A percentile compares a stretch with the other conserved stretches of the same genome.
Evolutionary conservation across 1,139 yeast species (phyloP).

Genomic region (Meyerozyma athensensis): DNA sequence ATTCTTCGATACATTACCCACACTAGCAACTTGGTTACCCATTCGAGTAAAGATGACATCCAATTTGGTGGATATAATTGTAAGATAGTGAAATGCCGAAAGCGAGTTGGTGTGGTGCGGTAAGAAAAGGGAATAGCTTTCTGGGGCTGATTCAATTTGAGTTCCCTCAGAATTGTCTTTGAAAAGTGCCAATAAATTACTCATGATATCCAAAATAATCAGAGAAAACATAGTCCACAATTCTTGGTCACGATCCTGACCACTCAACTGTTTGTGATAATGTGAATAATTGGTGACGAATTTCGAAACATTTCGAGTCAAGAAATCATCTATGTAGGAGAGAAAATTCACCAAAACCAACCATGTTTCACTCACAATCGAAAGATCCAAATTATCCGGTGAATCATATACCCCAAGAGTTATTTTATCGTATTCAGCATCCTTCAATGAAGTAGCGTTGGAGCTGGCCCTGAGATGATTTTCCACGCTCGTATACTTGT

Average conservation of each 20-base stretch:
- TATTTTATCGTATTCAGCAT: conserved; percentile 24
- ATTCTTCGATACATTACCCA: conserved; percentile 32
- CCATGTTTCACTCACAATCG: conserved; percentile 45
- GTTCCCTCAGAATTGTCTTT: conserved; percentile 26
- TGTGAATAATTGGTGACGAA: conserved; percentile 38
- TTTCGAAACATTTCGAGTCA: conserved; percentile 26
- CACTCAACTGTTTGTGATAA: conserved; percentile 18
- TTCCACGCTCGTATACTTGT: conserved; percentile 32
- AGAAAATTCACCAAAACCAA: conserved; percentile 36
- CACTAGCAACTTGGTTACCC: conserved; percentile 29
- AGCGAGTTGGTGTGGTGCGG: conserved; percentile 42
- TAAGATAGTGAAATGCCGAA: conserved; percentile 35
- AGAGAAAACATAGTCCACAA: neutral
- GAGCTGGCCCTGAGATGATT: conserved; percentile 30
- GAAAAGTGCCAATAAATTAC: conserved; percentile 17
- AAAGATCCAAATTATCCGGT: conserved; percentile 39
- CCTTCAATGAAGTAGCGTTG: conserved; percentile 20
- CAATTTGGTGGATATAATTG: conserved; percentile 26
- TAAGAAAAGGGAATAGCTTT: conserved; percentile 32
- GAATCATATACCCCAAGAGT: conserved; percentile 33
- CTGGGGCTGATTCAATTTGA: conserved; percentile 35
- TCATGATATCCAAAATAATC: conserved; percentile 1
- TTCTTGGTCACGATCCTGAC: neutral
- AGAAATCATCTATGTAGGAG: conserved; percentile 30
- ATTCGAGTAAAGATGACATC: conserved; percentile 28